Conservation (phyloP, 1,284 basidiomycete species). For the Tranzscheliella williamsii region DNA sequence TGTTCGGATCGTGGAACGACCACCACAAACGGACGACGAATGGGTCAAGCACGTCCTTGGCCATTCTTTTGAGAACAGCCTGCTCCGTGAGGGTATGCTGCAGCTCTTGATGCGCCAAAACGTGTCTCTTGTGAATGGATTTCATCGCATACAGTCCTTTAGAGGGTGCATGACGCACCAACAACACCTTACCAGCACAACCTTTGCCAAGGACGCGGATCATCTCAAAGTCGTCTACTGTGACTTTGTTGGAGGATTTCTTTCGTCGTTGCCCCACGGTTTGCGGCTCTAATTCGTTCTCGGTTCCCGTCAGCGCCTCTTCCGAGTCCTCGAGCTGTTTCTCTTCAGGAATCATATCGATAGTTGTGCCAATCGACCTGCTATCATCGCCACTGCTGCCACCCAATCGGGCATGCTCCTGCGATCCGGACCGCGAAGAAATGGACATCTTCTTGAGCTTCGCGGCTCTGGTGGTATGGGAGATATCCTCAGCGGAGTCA, state of each 20-base stretch:
- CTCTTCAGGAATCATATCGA: conserved; percentile 50
- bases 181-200: conserved; percentile 59
- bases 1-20: conserved; percentile 59
- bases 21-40: conserved; percentile 61
- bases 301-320: conserved; percentile 7
- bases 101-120: conserved; percentile 60
- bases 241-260: conserved; percentile 48
- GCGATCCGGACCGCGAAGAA: conserved; percentile 16
- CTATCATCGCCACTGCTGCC: conserved; percentile 25
- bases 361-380: conserved; percentile 31
- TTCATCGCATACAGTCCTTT: conserved; percentile 58
- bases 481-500: conserved; percentile 36
- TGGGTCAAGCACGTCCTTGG: conserved; percentile 58
- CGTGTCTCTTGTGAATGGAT: conserved; percentile 59
- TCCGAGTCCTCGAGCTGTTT: conserved; percentile 13
- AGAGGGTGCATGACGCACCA: conserved; percentile 51
- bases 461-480: conserved; percentile 5
- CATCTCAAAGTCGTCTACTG: conserved; percentile 69
- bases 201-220: conserved; percentile 61
- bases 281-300: neutral
- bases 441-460: conserved; percentile 17
- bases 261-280: conserved; percentile 9
- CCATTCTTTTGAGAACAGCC: conserved; percentile 72
- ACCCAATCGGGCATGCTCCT: conserved; percentile 7
- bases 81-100: conserved; percentile 60